These are phyloP conservation scores for Pseudocercospora crystallina DNA, from an alignment of 2,329 filamentous ascomycete genomes.

Conservation along the genomic window DNA sequence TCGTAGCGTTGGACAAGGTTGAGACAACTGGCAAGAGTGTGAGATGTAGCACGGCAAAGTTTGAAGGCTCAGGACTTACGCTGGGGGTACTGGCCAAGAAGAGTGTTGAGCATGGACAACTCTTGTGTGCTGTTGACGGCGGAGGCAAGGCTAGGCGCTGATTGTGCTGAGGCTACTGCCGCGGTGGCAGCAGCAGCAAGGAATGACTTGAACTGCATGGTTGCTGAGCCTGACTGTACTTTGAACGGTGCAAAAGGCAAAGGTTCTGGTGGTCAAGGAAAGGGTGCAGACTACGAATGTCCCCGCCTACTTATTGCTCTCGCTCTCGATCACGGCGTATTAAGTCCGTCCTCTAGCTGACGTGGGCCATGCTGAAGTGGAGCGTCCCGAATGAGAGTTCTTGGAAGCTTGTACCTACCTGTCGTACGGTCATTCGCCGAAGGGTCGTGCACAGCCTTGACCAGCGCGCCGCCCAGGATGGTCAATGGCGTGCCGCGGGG, in stretches of 20 bases:
- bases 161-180: slow-evolving; percentile 36
- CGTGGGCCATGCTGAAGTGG: slow-evolving; percentile 19
- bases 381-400: slow-evolving; percentile 9
- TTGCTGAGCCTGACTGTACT: background rate
- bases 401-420: slow-evolving; percentile 12
- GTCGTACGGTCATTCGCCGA: slow-evolving; percentile 9
- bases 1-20: slow-evolving; percentile 37
- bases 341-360: slow-evolving; percentile 12
- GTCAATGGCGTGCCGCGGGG: too few relatives aligned
- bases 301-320: slow-evolving; percentile 1
- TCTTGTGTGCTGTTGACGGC: slow-evolving; percentile 33
- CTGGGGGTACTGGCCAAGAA: slow-evolving; percentile 16
- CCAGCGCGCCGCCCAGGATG: slow-evolving; percentile 9
- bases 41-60: background rate
- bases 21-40: slow-evolving; percentile 28
- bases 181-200: slow-evolving; percentile 38
- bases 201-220: slow-evolving; percentile 43
- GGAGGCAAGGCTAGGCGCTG: slow-evolving; percentile 37
- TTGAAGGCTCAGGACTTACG: slow-evolving; percentile 1
- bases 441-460: slow-evolving; percentile 15
- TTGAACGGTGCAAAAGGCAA: background rate
- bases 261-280: background rate
- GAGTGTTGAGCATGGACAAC: slow-evolving; percentile 17
- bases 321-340: slow-evolving; percentile 1
- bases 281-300: background rate